phyloP scores from a whole-genome alignment of 768 basidiomycete genomes.

The Ramaria sp. region DNA sequence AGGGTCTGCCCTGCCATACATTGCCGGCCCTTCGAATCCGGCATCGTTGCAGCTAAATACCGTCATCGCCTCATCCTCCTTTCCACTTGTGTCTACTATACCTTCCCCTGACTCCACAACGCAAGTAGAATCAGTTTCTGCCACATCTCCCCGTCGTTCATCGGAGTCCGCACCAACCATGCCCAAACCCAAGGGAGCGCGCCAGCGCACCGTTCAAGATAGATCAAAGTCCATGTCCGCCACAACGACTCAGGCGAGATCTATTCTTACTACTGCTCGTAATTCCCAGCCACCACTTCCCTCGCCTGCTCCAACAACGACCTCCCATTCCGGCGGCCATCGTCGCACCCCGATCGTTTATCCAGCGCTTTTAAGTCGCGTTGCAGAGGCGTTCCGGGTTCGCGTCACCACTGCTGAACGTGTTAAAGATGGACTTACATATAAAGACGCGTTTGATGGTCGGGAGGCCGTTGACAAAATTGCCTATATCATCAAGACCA shows the following conservation, averaged over 20 bases:
- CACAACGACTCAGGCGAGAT: conserved; percentile 37
- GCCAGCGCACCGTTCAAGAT: conserved; percentile 54
- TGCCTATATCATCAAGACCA: conserved; percentile 96
- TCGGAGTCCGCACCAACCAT: conserved; percentile 59
- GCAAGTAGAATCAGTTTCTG: conserved; percentile 23
- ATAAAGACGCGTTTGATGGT: conserved; percentile 94
- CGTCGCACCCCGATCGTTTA: conserved; percentile 73
- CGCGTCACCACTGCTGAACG: conserved; percentile 69
- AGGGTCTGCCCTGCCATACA: conserved; percentile 6
- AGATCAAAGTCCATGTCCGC: conserved; percentile 72
- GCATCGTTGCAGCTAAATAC: background rate
- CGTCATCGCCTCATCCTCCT: background rate
- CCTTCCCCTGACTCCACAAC: conserved; percentile 28
- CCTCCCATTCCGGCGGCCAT: conserved; percentile 23
- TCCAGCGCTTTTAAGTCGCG: conserved; percentile 90
- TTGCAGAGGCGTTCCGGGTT: conserved; percentile 86
- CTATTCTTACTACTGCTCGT: conserved; percentile 23
- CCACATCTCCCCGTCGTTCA: conserved; percentile 39
- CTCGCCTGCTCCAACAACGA: conserved; percentile 15
- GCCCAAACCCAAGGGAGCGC: conserved; percentile 32
- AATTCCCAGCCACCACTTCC: conserved; percentile 13
- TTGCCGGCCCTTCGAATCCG: background rate
- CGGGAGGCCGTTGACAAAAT: conserved; percentile 96
- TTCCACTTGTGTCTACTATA: background rate
- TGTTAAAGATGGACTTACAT: conserved; percentile 90